A percentile compares a stretch with the other conserved stretches of the same genome.
phyloP scores from a whole-genome alignment of 1,139 yeast species.

The Pichia norvegensis region DNA sequence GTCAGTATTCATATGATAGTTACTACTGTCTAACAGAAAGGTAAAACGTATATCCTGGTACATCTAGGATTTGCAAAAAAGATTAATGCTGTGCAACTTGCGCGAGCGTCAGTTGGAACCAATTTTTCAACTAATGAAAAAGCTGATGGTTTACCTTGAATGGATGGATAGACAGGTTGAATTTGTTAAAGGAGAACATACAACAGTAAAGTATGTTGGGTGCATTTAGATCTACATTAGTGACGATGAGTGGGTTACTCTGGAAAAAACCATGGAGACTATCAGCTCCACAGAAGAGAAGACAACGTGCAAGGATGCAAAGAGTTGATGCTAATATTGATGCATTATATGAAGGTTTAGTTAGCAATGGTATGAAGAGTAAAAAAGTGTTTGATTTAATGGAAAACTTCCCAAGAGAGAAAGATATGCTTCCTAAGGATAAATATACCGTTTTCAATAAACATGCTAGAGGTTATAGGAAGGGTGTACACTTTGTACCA shows the following conservation, averaged over 20 bases:
- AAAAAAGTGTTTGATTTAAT: conserved; percentile 47
- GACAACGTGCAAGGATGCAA: conserved; percentile 77
- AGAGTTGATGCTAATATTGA: conserved; percentile 75
- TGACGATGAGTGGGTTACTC: conserved; percentile 70
- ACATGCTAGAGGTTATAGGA: conserved; percentile 71
- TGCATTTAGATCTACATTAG: conserved; percentile 61
- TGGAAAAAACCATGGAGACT: conserved; percentile 80
- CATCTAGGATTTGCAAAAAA: too few relatives aligned
- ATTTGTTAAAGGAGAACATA: too few relatives aligned
- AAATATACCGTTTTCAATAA: conserved; percentile 83
- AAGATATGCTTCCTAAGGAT: conserved; percentile 70
- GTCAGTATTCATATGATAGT: conserved; percentile 13
- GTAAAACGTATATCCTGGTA: too few relatives aligned
- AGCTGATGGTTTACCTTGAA: background rate
- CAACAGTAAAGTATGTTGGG: conserved; percentile 52
- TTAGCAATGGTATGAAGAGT: conserved; percentile 40
- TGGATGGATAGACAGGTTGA: background rate
- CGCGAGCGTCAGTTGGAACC: too few relatives aligned
- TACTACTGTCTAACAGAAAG: too few relatives aligned
- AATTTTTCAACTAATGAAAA: background rate
- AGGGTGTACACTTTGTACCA: conserved; percentile 78
- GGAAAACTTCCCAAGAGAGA: conserved; percentile 62
- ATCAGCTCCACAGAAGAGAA: conserved; percentile 71
- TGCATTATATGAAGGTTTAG: conserved; percentile 57
- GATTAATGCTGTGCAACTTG: too few relatives aligned